Evolutionary conservation across 192 early-diverging fungal genomes (phyloP), one percentile per base, ranked within the genome.

Genomic region (Coemansia interrupta): DNA sequence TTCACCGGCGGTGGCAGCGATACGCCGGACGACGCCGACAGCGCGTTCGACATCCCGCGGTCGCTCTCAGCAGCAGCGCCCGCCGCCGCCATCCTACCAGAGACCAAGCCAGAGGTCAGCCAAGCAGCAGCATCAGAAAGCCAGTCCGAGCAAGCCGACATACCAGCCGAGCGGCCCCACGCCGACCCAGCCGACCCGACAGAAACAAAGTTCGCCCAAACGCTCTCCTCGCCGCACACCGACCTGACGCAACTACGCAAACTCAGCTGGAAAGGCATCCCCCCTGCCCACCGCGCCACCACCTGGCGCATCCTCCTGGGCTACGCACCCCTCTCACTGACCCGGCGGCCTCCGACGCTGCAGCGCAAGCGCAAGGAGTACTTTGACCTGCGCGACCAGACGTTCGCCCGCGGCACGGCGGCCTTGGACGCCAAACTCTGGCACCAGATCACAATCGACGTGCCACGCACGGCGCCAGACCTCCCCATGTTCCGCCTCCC

Each of bases 381-480:
- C 73, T 83, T 80, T 17, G 97, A 99, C 63, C 89, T 86, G 61
- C 84, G 90, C 0, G 65, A 73, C 4, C 91, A 90, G 71, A 85
- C 91, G n/a, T 95, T 91, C 79, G 74, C 86, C 26, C 80, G 82
- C 45, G 94, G 92, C 0, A 86, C 85, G 23, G 85, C 81, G 12
- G 83, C 85, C 1, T 75, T 96, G 49, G 95, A 99, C 65, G 87
- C 89, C 54, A 76, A 81, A 15, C 83, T 99, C 42, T 89, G 88
- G 85, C 96, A 96, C 82, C 96, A 97, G 85, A 94, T 96, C 57
- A 89, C 90, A 59, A 97, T 99, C 51, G 96, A 99, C 80, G 87
- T 99, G 28, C 87, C 90, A 12, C 80, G 96, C 44, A 97, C 96
- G 0, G 87, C 89, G 53, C 89, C 95, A 0, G 87, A 82, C n/a